A percentile compares a stretch with the other conserved stretches of the same genome.
Evolutionary conservation across 208 protist species (phyloP).

Genomic region (Leptomonas seymouri): DNA sequence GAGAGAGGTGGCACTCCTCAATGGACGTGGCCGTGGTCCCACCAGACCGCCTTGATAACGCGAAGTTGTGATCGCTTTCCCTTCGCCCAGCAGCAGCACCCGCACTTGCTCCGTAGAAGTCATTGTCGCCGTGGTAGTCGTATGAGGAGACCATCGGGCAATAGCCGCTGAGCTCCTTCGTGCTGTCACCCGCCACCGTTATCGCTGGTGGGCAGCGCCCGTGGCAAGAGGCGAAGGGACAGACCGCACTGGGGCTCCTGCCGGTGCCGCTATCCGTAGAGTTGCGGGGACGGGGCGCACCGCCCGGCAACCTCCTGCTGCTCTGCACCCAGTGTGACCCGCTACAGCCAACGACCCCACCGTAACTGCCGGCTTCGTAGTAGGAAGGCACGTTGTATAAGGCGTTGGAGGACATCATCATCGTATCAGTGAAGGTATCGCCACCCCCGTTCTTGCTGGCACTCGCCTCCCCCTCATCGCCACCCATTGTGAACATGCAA

Average conservation of each 20-base stretch:
- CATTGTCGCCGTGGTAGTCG: neutral
- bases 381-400: conserved; percentile 17
- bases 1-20: conserved; percentile 34
- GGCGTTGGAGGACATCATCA: neutral
- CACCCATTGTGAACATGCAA: conserved; percentile 14
- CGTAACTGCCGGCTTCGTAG: conserved; percentile 18
- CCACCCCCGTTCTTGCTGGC: too few species aligned
- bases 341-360: neutral
- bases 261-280: neutral
- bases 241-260: neutral
- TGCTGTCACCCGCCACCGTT: neutral
- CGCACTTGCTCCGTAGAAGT: neutral
- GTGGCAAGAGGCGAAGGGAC: neutral
- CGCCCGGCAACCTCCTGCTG: neutral
- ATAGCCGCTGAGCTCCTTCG: neutral
- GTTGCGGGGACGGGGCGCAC: too few species aligned
- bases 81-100: neutral
- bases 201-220: neutral
- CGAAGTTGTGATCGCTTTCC: neutral
- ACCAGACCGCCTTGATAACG: neutral
- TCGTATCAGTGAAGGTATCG: neutral
- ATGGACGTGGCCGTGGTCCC: conserved; percentile 25
- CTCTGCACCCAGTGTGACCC: neutral
- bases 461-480: neutral
- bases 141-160: neutral